phyloP scores from a whole-genome alignment of 2,329 filamentous ascomycete genomes.

The Fusarium dimerum region DNA sequence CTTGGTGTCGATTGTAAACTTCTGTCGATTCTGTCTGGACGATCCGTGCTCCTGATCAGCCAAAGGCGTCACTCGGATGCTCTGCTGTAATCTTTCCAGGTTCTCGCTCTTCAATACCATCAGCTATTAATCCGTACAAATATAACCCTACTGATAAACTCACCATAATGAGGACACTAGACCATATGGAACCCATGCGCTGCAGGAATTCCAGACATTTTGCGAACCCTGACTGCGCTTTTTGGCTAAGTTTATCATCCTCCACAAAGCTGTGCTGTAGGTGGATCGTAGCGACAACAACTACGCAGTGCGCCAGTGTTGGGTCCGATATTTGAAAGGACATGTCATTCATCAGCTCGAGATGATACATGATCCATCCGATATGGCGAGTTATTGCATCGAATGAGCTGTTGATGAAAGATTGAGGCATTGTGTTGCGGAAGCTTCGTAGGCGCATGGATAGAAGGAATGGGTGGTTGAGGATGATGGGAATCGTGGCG shows the following conservation, averaged over 20 bases:
- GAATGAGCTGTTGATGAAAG: slow-evolving; percentile 55
- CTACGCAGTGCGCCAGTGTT: slow-evolving; percentile 45
- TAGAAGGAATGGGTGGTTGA: slow-evolving; percentile 56
- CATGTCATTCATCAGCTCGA: slow-evolving; percentile 46
- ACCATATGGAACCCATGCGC: slow-evolving; percentile 27
- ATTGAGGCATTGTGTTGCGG: slow-evolving; percentile 52
- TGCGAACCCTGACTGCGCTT: slow-evolving; percentile 28
- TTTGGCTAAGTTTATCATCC: slow-evolving; percentile 20
- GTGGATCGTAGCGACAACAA: slow-evolving; percentile 54
- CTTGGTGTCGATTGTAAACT: slow-evolving; percentile 35
- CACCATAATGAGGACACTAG: slow-evolving; percentile 26
- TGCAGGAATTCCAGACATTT: slow-evolving; percentile 30
- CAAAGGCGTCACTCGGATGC: slow-evolving; percentile 22
- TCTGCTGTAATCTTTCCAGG: slow-evolving; percentile 34
- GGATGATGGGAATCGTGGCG: slow-evolving; percentile 51
- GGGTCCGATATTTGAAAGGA: slow-evolving; percentile 43
- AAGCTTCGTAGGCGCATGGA: slow-evolving; percentile 55
- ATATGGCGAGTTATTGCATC: slow-evolving; percentile 53
- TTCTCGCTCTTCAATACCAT: slow-evolving; percentile 21
- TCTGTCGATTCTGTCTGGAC: slow-evolving; percentile 1
- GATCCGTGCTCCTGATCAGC: background rate
- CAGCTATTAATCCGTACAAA: background rate
- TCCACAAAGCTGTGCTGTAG: slow-evolving; percentile 52
- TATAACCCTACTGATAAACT: background rate
- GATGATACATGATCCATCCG: slow-evolving; percentile 54